A percentile compares a stretch with the other conserved stretches of the same genome.
Conservation (phyloP, 345 rosid genomes). For the Excoecaria cochinchinensis region DNA sequence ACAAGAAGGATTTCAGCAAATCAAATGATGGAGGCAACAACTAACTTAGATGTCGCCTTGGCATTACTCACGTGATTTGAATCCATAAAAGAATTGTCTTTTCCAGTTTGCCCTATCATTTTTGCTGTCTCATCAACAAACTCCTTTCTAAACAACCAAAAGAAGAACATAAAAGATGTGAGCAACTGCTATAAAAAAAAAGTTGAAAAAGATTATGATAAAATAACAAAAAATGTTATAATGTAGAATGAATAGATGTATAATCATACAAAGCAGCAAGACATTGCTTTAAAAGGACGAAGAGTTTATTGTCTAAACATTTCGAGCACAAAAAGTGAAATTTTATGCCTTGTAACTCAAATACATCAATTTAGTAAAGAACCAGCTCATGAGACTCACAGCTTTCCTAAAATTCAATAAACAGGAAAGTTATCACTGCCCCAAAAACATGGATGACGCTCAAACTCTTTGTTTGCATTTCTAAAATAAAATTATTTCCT, state of each 20-base stretch:
- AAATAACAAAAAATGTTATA: not conserved
- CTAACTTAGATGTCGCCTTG: slow-evolving; percentile 7
- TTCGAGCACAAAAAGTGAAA: not conserved
- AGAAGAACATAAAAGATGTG: not conserved
- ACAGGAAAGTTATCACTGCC: not conserved
- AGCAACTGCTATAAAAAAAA: not conserved
- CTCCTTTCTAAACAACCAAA: slow-evolving; percentile 7
- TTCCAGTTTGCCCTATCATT: not conserved
- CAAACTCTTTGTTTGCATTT: not conserved
- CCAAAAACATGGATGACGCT: not conserved
- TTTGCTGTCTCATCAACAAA: slow-evolving; percentile 14
- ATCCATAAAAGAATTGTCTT: not conserved
- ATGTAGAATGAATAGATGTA: not conserved
- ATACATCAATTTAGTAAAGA: not conserved
- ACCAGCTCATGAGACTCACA: not conserved
- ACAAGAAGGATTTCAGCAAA: slow-evolving; percentile 4
- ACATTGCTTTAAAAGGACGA: not conserved
- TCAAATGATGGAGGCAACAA: not conserved
- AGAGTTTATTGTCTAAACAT: not conserved
- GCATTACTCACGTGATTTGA: not conserved
- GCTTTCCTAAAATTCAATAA: not conserved
- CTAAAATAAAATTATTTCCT: not conserved
- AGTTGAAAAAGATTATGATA: not conserved
- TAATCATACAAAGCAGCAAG: not conserved
- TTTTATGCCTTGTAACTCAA: not conserved